phyloP scores from a whole-genome alignment of 106 monocot species.

The Xerophyta viscosa region DNA sequence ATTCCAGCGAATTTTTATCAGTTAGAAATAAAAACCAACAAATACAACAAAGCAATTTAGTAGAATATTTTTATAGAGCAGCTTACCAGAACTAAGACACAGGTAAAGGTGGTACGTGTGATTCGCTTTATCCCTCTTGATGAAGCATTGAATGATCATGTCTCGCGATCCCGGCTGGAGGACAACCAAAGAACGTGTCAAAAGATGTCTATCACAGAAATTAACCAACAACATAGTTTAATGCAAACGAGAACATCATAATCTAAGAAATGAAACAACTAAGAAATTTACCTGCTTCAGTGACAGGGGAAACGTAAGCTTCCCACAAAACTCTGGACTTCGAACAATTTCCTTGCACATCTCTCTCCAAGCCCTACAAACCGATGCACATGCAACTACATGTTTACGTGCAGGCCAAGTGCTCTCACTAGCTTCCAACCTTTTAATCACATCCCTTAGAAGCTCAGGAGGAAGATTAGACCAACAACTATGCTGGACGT shows the following conservation, averaged over 20 bases:
- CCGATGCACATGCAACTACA: conserved; percentile 55
- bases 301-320: conserved; percentile 55
- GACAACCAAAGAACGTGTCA: conserved; percentile 1
- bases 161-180: conserved; percentile 49
- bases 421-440: conserved; percentile 57
- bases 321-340: conserved; percentile 53
- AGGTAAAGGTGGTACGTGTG: conserved; percentile 56
- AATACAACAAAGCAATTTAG: no score
- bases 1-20: no score
- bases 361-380: conserved; percentile 61
- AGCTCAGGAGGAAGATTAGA: conserved; percentile 54
- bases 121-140: conserved; percentile 60
- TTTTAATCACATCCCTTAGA: conserved; percentile 51
- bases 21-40: no score
- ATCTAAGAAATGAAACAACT: no score
- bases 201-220: no score
- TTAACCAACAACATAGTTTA: neutral
- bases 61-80: no score
- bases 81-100: conserved; percentile 54
- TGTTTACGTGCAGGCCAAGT: conserved; percentile 55
- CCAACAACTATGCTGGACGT: conserved; percentile 45
- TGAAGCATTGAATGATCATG: conserved; percentile 63
- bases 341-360: conserved; percentile 58
- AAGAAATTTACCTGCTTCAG: conserved; percentile 66
- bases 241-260: neutral